Base-by-base conservation (phyloP, 2,329 filamentous ascomycete genomes). In the Talaromyces funiculosus region DNA sequence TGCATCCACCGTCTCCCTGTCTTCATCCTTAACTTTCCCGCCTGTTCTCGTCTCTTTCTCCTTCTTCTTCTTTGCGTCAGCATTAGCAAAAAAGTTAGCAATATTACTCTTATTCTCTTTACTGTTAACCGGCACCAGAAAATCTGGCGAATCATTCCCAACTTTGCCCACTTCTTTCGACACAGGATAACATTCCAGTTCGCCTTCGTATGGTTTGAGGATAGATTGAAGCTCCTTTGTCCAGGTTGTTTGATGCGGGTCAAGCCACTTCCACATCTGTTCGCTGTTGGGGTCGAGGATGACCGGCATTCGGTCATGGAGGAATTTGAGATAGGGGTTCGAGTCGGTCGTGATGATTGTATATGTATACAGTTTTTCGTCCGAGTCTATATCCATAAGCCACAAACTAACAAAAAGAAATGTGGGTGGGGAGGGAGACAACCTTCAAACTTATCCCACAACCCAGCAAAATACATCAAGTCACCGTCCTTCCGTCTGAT, bases 231-330 rank as follows among this genome's bases (percentile, higher is more conserved):
- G 78, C 59, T 94, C 89, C 56, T 80, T 81, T 2, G 84, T 87
- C 93, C 94, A 97, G 62, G 86, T 85, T 22, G 81, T 78, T 18
- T 83, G 82, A 1, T 72, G 76, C 0, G 91, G 91, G 71, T 97
- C 89, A 18, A 97, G 80, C 92, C 92, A 97, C 4, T 73, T 85
- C 58, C 78, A 82, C 69, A 96, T 80, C 10, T 80, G 83, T 1
- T 89, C 82, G 0, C 88, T 90, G 3, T 86, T 86, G 4, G 89
- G 86, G 5, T 97, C 87, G 0, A 99, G 74, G 31, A 97, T 90
- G 5, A 96, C 93, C 0, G 94, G 94, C 94, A 99, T 99, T 16
- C 94, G 87, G 69, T 96, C 89, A 71, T 99, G 94, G 18, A 99
- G 80, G 66, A 96, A 97, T 29, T 81, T 86, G 53, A 97, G 80